A percentile compares a stretch with the other conserved stretches of the same genome.
These are phyloP conservation scores for Santalum album DNA, from an alignment of 164 flowering plant genomes.

Conservation along the genomic window DNA sequence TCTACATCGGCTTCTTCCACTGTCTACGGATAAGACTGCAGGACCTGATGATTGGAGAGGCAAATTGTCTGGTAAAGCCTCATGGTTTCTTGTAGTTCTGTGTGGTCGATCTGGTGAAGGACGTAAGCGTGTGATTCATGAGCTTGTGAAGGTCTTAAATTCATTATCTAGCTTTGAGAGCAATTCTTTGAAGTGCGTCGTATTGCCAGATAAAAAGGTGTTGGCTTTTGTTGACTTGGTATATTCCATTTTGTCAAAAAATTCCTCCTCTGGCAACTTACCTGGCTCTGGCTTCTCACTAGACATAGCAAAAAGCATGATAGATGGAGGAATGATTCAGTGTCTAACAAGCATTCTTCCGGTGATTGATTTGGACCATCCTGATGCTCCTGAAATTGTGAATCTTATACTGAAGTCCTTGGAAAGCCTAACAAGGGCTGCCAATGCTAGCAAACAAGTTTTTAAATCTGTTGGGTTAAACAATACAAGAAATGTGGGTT, in stretches of 20 bases:
- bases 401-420: conserved; percentile 75
- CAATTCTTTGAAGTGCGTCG: conserved; percentile 33
- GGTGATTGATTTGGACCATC: conserved; percentile 83
- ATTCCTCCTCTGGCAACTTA: conserved; percentile 54
- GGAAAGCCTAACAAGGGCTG: conserved; percentile 83
- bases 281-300: conserved; percentile 85
- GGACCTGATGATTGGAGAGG: conserved; percentile 75
- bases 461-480: conserved; percentile 46
- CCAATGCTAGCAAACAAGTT: conserved; percentile 74
- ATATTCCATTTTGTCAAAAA: conserved; percentile 74
- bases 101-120: conserved; percentile 91
- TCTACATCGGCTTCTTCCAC: conserved; percentile 59
- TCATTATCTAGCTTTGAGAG: conserved; percentile 40
- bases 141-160: conserved; percentile 63
- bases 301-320: conserved; percentile 81
- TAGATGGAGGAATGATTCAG: conserved; percentile 76
- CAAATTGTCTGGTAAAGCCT: conserved; percentile 85
- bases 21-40: conserved; percentile 45
- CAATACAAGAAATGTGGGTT: conserved; percentile 45
- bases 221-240: conserved; percentile 68
- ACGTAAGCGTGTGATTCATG: conserved; percentile 67
- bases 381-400: conserved; percentile 73
- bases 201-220: conserved; percentile 62
- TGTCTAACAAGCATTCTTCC: conserved; percentile 61
- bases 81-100: conserved; percentile 75